Evolutionary conservation across 352 stramenopile genomes (phyloP).

Genomic region (Phytophthora sansomeana): DNA sequence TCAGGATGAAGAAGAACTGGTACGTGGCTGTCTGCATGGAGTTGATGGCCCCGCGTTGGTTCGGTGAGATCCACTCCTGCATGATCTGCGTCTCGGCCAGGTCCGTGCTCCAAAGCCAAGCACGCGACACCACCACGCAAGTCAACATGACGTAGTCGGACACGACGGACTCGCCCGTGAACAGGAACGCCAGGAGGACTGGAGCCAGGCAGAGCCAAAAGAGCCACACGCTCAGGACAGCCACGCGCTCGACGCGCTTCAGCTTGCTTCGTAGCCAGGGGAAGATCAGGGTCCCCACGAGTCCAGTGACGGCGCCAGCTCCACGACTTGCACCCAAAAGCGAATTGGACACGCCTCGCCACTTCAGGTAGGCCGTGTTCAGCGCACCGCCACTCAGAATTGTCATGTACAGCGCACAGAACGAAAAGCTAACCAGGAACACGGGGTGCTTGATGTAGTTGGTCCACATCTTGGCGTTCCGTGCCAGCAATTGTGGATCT

Average conservation of each 20-base stretch:
- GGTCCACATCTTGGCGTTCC: constrained; percentile 50
- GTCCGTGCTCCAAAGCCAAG: constrained; percentile 67
- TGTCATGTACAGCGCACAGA: constrained; percentile 68
- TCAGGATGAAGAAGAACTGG: constrained; percentile 73
- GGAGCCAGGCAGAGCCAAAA: constrained; percentile 66
- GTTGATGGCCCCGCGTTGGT: constrained; percentile 63
- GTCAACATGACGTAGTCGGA: constrained; percentile 68
- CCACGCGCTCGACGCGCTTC: constrained; percentile 52
- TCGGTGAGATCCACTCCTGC: constrained; percentile 72
- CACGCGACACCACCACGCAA: constrained; percentile 56
- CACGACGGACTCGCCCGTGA: constrained; percentile 48
- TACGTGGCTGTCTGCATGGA: constrained; percentile 70
- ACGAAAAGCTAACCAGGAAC: constrained; percentile 62
- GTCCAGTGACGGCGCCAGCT: constrained; percentile 52
- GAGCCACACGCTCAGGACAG: constrained; percentile 64
- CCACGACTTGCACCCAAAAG: constrained; percentile 55
- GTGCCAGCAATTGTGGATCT: too few relatives aligned
- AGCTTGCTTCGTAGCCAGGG: constrained; percentile 37
- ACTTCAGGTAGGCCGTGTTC: constrained; percentile 72
- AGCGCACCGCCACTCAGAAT: constrained; percentile 55
- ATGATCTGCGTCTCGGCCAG: constrained; percentile 77
- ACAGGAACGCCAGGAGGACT: constrained; percentile 46
- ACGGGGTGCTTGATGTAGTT: constrained; percentile 62
- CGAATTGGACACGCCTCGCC: constrained; percentile 59
- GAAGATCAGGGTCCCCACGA: constrained; percentile 63